Evolutionary conservation across 805 yeast genomes (phyloP).

Genomic region (Diddensiella transvaalensis): DNA sequence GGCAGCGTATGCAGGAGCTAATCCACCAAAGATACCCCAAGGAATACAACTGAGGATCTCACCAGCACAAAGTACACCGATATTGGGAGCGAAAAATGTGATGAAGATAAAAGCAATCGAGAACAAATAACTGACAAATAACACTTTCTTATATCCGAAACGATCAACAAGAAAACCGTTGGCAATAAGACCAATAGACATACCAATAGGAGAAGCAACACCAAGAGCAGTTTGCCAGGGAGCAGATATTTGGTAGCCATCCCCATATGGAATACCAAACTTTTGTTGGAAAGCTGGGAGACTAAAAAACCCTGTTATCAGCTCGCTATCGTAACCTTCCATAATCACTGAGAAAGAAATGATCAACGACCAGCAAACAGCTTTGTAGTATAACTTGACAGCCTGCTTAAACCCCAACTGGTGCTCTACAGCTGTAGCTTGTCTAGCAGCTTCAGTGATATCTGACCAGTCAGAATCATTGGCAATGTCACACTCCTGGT

Average conservation of each 20-base stretch:
- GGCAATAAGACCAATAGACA: slow-evolving; percentile 39
- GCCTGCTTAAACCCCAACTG: slow-evolving; percentile 33
- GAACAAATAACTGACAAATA: slow-evolving; percentile 34
- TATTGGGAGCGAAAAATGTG: slow-evolving; percentile 41
- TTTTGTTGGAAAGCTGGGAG: slow-evolving; percentile 42
- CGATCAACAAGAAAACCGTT: slow-evolving; percentile 42
- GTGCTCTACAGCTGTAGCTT: slow-evolving; percentile 26
- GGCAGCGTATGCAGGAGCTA: slow-evolving; percentile 50
- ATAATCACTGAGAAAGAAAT: slow-evolving; percentile 42
- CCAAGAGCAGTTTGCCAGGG: slow-evolving; percentile 41
- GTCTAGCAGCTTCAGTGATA: slow-evolving; percentile 4
- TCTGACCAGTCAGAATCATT: slow-evolving; percentile 9
- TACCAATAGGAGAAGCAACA: slow-evolving; percentile 30
- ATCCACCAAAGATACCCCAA: slow-evolving; percentile 50
- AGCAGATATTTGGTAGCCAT: slow-evolving; percentile 38
- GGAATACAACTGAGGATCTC: slow-evolving; percentile 39
- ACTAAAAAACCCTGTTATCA: slow-evolving; percentile 39
- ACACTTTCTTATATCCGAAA: slow-evolving; percentile 41
- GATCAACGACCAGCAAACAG: slow-evolving; percentile 44
- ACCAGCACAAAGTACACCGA: slow-evolving; percentile 36
- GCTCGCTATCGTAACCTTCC: slow-evolving; percentile 47
- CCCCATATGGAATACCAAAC: slow-evolving; percentile 39
- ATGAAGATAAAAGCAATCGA: slow-evolving; percentile 37
- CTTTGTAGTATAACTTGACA: slow-evolving; percentile 39
- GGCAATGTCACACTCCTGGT: slow-evolving; percentile 1